A percentile compares a stretch with the other conserved stretches of the same genome.
phyloP scores from a whole-genome alignment of 2,329 filamentous ascomycete species.

The Talaromyces sp. region DNA sequence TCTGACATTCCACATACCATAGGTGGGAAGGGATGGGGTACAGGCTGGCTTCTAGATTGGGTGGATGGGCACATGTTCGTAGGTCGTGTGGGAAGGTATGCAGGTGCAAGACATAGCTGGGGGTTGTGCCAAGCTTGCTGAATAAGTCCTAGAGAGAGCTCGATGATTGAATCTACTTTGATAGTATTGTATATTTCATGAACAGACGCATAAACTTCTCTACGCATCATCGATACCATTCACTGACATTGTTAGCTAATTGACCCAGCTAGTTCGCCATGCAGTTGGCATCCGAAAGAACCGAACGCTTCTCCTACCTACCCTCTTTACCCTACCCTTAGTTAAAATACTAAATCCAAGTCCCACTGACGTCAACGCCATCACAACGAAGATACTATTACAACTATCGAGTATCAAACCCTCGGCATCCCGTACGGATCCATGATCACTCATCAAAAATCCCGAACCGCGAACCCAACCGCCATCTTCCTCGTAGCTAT shows the following conservation, averaged over 20 bases:
- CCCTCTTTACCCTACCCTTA: background rate
- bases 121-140: background rate
- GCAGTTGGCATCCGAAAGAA: background rate
- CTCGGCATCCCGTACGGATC: constrained; percentile 3
- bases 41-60: background rate
- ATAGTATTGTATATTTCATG: background rate
- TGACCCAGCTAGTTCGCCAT: background rate
- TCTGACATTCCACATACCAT: background rate
- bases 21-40: background rate
- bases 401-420: background rate
- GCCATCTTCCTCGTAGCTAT: background rate
- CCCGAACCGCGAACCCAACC: background rate
- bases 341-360: background rate
- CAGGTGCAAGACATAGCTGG: background rate
- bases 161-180: background rate
- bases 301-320: background rate
- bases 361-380: background rate
- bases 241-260: background rate
- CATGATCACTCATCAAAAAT: background rate
- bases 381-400: background rate
- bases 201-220: background rate
- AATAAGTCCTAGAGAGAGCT: background rate
- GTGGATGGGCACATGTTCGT: background rate
- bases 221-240: background rate
- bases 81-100: background rate